Evolutionary conservation across 148 eudicot genomes (phyloP), one percentile per base, ranked within the genome.

Genomic region (Vaccinium vitisidaea): DNA sequence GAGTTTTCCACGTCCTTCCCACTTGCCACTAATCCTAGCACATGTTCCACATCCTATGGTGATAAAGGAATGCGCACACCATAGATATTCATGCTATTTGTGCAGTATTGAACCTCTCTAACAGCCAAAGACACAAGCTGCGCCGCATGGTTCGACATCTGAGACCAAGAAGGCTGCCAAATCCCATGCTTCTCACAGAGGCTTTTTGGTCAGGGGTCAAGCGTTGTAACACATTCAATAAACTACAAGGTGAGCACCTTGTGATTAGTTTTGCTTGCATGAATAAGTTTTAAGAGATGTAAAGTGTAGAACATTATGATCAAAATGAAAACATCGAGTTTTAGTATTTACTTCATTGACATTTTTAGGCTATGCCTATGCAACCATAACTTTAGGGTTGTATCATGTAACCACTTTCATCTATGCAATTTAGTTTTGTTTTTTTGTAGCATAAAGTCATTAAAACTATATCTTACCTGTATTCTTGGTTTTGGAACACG

Each of bases 181-280:
- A 89, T n/a, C 91, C 91, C 88, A 89, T 87, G 84, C 88, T 87
- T 83, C 79, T 85, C n/a, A 89, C 89, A 25, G 91, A 86, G 78
- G 50, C 88, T 18, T 78, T 89, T 74, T 89, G 91, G 23, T 89
- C 88, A 79, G 86, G 88, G 30, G 88, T 85, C 16, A 89, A 86
- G 53, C 85, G 82, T 84, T 85, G 88, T 21, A 89, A 54, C 55
- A 89, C 91, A 80, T 89, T 89, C 56, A 87, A 70, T 73, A 89
- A 82, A 50, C 91, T 89, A 58, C 91, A 87, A 78, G 91, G 91
- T 67, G 91, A 89, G 84, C 91, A 87, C 81, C 91, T 87, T 23
- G 91, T 89, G 75, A 89, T 89, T 58, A 89, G 83, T 82, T 89
- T 89, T 75, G 89, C 80, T 89, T 89, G 84, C 84, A 87, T 21